Base-by-base conservation (phyloP, 345 rosid species). In the Reutealis trisperma region DNA sequence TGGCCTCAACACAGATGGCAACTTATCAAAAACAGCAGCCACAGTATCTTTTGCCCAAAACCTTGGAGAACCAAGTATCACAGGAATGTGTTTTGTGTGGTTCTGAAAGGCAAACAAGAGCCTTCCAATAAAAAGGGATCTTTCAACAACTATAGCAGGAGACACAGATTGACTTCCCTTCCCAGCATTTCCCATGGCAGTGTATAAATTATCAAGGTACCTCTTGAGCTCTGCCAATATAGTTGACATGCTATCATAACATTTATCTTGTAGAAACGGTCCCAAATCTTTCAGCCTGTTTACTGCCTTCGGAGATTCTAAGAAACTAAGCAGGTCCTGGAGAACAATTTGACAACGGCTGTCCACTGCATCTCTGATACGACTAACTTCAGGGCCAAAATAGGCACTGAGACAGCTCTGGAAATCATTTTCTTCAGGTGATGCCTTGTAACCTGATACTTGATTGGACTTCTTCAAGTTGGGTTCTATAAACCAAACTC, bases 401-500 rank as follows among this genome's bases (percentile, higher is more conserved):
- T 92, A 96, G 11, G 95, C 94, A 81, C 75, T 84, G 64, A 96
- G 94, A 84, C 94, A 94, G 79, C 86, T 77, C 78, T 86, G 94
- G 71, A 90, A 90, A 85, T 87, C 97, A 75, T 89, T 88, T 80
- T 89, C 94, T 80, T 88, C 95, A 12, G 81, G 82, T 0, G 84
- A 73, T 73, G 80, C 78, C 82, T 87, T 90, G 80, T 80, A 78
- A 54, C 89, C 89, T 49, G 87, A 77, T 64, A 80, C 45, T 32
- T 74, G 68, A 84, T 79, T 84, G 81, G 78, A 74, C 89, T 88
- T 94, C 85, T 87, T 88, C 37, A 80, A 59, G 72, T 85, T 88
- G 80, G 97, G 87, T 75, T 96, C 99, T 24, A 91, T 87, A 80
- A 93, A 96, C 99, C 99, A 96, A 81, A 96, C 89, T 71, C 98